These are phyloP conservation scores for Candida buenavistaensis DNA, from an alignment of 1,139 yeast species.

Conservation along the genomic window DNA sequence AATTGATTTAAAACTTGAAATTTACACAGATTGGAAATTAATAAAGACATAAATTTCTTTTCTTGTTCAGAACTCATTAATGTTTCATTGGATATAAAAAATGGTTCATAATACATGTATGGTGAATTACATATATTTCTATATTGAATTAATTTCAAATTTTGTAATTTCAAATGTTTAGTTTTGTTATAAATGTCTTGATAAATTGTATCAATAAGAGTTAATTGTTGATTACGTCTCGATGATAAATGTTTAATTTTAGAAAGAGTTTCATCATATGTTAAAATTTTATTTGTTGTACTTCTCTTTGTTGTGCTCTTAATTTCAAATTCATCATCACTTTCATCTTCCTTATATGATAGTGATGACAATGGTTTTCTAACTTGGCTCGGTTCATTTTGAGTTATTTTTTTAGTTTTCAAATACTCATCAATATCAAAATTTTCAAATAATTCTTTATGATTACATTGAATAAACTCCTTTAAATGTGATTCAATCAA, in stretches of 20 bases:
- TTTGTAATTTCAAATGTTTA: constrained; percentile 46
- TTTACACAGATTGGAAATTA: constrained; percentile 63
- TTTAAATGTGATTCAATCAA: constrained; percentile 46
- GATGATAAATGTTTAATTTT: constrained; percentile 1
- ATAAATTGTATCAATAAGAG: constrained; percentile 19
- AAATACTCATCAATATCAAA: constrained; percentile 41
- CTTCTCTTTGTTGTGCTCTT: constrained; percentile 8
- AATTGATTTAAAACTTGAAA: constrained; percentile 68
- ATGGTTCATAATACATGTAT: constrained; percentile 79
- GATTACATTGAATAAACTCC: constrained; percentile 43
- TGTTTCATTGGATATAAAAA: constrained; percentile 30
- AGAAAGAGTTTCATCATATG: constrained; percentile 12
- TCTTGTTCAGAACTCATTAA: constrained; percentile 12
- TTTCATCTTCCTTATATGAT: constrained; percentile 25
- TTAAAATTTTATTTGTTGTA: constrained; percentile 7
- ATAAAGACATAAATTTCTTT: constrained; percentile 26
- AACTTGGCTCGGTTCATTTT: too few species aligned
- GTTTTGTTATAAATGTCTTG: constrained; percentile 20
- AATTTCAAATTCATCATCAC: constrained; percentile 21
- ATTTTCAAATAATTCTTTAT: constrained; percentile 22
- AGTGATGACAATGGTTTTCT: not conserved
- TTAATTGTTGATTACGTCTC: constrained; percentile 15
- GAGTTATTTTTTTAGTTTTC: constrained; percentile 15
- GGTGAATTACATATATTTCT: constrained; percentile 86
- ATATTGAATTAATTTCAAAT: constrained; percentile 70